Conservation (phyloP, 176 grass and related monocot species). For the Zizania latifolia region DNA sequence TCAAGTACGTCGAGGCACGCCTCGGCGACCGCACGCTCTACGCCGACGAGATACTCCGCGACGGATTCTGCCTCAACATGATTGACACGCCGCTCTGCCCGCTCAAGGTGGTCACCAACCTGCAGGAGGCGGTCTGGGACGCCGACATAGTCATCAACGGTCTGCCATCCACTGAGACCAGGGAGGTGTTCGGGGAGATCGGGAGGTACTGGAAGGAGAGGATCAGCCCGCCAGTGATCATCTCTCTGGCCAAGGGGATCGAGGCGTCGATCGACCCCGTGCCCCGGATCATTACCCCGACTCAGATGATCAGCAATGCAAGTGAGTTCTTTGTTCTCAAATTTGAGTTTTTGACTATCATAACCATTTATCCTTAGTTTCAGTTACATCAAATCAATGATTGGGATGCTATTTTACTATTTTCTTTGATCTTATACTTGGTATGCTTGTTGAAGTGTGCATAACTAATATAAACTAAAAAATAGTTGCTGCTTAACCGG, state of each 20-base stretch:
- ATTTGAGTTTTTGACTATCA: neutral
- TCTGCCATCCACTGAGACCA: conserved; percentile 81
- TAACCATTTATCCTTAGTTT: neutral
- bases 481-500: conserved; percentile 1
- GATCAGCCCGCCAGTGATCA: conserved; percentile 51
- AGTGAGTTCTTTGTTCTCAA: conserved; percentile 40
- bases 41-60: conserved; percentile 87
- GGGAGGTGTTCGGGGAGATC: conserved; percentile 79
- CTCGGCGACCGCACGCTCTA: conserved; percentile 82
- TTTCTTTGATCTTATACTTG: neutral
- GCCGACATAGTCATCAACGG: conserved; percentile 90
- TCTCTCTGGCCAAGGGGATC: conserved; percentile 94
- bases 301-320: conserved; percentile 87
- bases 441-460: neutral
- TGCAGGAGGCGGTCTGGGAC: conserved; percentile 98
- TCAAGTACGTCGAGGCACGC: conserved; percentile 86
- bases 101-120: conserved; percentile 93
- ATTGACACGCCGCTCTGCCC: conserved; percentile 88
- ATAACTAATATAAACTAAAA: neutral
- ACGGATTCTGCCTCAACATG: conserved; percentile 96
- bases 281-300: conserved; percentile 85
- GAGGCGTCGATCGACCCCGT: conserved; percentile 74
- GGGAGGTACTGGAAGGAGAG: conserved; percentile 85
- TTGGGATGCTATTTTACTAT: neutral
- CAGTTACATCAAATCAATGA: neutral